Conservation (phyloP, 768 basidiomycete species). For the Lentinula detonsa region DNA sequence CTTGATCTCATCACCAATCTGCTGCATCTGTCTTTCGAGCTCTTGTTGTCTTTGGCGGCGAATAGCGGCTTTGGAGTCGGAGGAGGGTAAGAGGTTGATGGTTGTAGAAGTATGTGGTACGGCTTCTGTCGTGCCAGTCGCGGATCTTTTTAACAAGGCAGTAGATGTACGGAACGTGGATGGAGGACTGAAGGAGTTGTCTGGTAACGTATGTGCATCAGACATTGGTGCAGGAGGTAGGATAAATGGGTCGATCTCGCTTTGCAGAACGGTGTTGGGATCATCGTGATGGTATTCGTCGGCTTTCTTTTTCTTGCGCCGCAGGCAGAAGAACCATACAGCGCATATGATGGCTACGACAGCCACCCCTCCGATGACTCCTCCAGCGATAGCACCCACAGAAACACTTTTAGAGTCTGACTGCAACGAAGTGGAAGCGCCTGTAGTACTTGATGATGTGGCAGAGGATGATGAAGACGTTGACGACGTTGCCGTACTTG, state of each 20-base stretch:
- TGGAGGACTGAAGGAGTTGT: neutral
- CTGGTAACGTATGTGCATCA: neutral
- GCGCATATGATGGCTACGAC: neutral
- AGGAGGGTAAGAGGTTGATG: neutral
- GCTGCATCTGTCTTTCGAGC: slow-evolving; percentile 5
- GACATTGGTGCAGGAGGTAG: neutral
- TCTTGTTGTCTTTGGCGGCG: neutral
- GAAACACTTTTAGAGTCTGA: neutral
- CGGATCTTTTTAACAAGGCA: neutral
- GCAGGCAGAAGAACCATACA: neutral
- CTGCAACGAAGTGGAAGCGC: neutral
- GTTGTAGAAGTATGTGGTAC: neutral
- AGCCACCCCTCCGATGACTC: slow-evolving; percentile 6
- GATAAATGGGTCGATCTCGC: slow-evolving; percentile 1
- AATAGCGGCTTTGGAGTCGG: neutral
- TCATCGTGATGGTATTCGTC: neutral
- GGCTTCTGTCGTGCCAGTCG: neutral
- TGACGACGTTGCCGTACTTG: neutral
- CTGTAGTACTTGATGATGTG: neutral
- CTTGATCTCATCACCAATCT: neutral
- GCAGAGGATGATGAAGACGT: neutral
- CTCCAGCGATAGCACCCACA: slow-evolving; percentile 6
- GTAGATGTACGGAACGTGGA: neutral
- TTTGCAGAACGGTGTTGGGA: neutral
- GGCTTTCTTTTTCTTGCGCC: neutral